Conservation (phyloP, 176 grass and related monocot species). For the Zea luxurians region DNA sequence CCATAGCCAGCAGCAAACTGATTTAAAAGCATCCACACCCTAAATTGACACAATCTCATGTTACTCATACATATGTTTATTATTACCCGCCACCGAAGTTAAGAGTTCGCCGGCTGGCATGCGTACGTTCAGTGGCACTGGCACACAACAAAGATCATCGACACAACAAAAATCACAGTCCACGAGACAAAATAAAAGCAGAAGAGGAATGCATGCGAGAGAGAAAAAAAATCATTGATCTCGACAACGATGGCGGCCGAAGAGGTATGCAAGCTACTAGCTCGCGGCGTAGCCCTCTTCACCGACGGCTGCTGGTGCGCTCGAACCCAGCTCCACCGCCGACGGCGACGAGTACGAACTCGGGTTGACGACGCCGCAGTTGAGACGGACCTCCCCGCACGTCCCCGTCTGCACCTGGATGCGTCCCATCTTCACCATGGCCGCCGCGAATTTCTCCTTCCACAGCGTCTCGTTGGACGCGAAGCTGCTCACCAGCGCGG, state of each 20-base stretch:
- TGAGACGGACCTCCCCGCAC: constrained; percentile 45
- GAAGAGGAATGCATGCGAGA: neutral
- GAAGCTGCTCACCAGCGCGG: constrained; percentile 33
- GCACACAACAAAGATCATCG: neutral
- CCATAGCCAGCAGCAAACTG: too few relatives aligned
- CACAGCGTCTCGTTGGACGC: constrained; percentile 44
- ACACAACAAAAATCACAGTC: neutral
- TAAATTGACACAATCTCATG: neutral
- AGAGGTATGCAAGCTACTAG: neutral
- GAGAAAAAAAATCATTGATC: neutral
- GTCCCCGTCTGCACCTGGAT: constrained; percentile 52
- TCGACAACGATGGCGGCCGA: neutral
- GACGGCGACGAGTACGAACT: neutral
- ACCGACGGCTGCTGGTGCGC: neutral
- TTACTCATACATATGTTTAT: neutral
- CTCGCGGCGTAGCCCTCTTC: constrained; percentile 22
- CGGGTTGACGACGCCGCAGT: constrained; percentile 55
- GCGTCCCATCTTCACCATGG: constrained; percentile 61
- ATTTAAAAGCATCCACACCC: too few relatives aligned
- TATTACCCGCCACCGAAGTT: neutral
- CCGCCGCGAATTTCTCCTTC: constrained; percentile 43
- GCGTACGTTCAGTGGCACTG: neutral
- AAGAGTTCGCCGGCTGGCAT: neutral
- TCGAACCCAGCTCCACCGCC: neutral
- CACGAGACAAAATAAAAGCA: neutral